phyloP scores from a whole-genome alignment of 768 basidiomycete genomes.

The Cubamyces lactineus region DNA sequence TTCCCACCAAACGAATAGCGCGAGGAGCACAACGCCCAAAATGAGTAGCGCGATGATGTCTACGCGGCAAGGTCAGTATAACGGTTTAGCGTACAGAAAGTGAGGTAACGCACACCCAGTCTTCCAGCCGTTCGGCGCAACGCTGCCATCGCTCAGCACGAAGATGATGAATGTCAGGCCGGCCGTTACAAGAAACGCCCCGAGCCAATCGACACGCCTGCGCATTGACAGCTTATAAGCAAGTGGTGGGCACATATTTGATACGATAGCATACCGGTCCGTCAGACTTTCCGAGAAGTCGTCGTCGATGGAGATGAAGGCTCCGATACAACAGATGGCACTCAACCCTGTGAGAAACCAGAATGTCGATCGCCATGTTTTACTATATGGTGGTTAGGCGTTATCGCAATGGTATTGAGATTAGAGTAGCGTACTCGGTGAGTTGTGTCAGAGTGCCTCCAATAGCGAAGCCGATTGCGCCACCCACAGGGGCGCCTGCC shows the following conservation, averaged over 20 bases:
- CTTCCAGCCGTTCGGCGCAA: constrained; percentile 61
- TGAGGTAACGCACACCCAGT: constrained; percentile 51
- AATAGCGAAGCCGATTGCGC: constrained; percentile 65
- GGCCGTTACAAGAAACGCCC: constrained; percentile 63
- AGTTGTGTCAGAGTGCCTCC: constrained; percentile 76
- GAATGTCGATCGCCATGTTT: constrained; percentile 70
- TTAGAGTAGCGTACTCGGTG: constrained; percentile 34
- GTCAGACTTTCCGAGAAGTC: constrained; percentile 46
- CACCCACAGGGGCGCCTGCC: constrained; percentile 84
- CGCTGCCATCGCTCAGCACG: constrained; percentile 68
- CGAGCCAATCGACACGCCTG: constrained; percentile 74
- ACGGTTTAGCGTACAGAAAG: background rate
- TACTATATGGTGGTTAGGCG: constrained; percentile 3
- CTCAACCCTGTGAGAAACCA: constrained; percentile 65
- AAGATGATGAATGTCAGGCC: constrained; percentile 76
- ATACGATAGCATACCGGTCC: constrained; percentile 24
- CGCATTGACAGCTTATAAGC: background rate
- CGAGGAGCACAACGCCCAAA: constrained; percentile 58
- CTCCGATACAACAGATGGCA: constrained; percentile 53
- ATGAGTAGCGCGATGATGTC: constrained; percentile 77
- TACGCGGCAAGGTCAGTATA: constrained; percentile 16
- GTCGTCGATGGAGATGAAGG: constrained; percentile 59
- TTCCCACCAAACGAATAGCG: constrained; percentile 69
- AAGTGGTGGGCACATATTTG: background rate
- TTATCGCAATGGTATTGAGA: background rate